Evolutionary conservation across 78 protist genomes (phyloP).

Genomic region (Mantamonas sphyraenae): DNA sequence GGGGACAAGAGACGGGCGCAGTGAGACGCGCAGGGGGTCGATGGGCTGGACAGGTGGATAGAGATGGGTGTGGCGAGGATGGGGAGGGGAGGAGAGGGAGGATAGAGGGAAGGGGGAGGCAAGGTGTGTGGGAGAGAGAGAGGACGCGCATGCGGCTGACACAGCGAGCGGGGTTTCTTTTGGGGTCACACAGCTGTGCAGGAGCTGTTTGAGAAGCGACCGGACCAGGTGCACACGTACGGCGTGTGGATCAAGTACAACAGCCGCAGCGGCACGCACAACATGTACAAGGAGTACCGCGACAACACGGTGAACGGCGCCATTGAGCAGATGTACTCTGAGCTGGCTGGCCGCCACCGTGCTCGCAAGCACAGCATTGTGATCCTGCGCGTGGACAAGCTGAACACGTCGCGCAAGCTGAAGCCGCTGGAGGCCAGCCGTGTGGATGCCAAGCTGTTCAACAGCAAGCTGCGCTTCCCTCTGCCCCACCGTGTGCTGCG

Average conservation of each 20-base stretch:
- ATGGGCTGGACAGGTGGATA: neutral
- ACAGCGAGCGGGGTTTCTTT: neutral
- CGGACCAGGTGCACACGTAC: constrained; percentile 80
- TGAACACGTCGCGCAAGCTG: constrained; percentile 8
- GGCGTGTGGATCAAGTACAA: constrained; percentile 94
- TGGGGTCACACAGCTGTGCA: neutral
- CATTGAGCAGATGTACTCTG: constrained; percentile 70
- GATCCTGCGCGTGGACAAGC: constrained; percentile 74
- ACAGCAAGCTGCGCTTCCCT: constrained; percentile 34
- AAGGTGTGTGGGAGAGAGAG: neutral
- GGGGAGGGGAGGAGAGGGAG: neutral
- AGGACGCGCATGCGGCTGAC: neutral
- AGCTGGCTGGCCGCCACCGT: constrained; percentile 95
- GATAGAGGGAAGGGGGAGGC: neutral
- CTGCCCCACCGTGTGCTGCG: constrained; percentile 26
- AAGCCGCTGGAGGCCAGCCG: neutral
- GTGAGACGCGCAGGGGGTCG: neutral
- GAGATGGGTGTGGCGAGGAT: neutral
- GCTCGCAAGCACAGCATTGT: constrained; percentile 79
- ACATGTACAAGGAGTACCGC: constrained; percentile 96
- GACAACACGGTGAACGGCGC: constrained; percentile 74
- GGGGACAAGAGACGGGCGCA: too few relatives aligned
- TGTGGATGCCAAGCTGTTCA: neutral
- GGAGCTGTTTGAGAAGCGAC: constrained; percentile 78
- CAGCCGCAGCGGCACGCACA: constrained; percentile 92